Percentiles rank a stretch among this genome's conserved stretches.
These are phyloP conservation scores for Hypoxylon trugodes DNA, from an alignment of 495 filamentous ascomycete genomes.

Conservation along the genomic window DNA sequence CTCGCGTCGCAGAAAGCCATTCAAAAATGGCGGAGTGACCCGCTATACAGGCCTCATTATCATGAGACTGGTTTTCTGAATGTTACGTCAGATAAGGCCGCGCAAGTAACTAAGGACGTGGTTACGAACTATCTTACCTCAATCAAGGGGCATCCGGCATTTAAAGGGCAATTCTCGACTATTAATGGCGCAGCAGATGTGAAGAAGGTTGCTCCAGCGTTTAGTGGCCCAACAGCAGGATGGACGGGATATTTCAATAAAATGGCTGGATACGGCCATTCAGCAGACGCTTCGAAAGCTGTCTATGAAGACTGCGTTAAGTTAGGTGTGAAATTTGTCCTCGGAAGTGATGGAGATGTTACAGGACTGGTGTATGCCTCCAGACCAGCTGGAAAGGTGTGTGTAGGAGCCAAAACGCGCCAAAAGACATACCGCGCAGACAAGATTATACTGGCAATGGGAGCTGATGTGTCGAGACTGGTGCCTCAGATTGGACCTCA, in stretches of 20 bases:
- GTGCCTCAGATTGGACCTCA: conserved; percentile 40
- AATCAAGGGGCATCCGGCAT: conserved; percentile 45
- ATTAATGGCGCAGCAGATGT: conserved; percentile 45
- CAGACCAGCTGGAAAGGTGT: not conserved
- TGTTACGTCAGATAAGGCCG: conserved; percentile 39
- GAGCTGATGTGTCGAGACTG: conserved; percentile 2
- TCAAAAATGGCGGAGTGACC: conserved; percentile 54
- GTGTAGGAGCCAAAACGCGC: conserved; percentile 1
- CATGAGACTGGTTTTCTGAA: conserved; percentile 60
- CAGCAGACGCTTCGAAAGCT: conserved; percentile 51
- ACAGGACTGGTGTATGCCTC: conserved; percentile 6
- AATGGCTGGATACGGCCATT: conserved; percentile 61
- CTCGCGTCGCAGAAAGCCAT: conserved; percentile 50
- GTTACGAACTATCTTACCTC: conserved; percentile 54
- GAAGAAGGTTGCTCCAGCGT: conserved; percentile 23
- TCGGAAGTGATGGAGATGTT: conserved; percentile 9
- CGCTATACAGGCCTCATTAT: conserved; percentile 59
- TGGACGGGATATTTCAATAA: conserved; percentile 64
- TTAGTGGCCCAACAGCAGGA: conserved; percentile 53
- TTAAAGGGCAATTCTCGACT: conserved; percentile 45
- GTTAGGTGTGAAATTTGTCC: conserved; percentile 38
- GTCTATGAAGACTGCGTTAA: conserved; percentile 25
- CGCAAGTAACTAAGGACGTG: conserved; percentile 53
- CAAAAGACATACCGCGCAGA: conserved; percentile 7
- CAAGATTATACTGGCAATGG: conserved; percentile 11